Evolutionary conservation across 2,329 filamentous ascomycete genomes (phyloP).

Genomic region (Beauveria sp.): DNA sequence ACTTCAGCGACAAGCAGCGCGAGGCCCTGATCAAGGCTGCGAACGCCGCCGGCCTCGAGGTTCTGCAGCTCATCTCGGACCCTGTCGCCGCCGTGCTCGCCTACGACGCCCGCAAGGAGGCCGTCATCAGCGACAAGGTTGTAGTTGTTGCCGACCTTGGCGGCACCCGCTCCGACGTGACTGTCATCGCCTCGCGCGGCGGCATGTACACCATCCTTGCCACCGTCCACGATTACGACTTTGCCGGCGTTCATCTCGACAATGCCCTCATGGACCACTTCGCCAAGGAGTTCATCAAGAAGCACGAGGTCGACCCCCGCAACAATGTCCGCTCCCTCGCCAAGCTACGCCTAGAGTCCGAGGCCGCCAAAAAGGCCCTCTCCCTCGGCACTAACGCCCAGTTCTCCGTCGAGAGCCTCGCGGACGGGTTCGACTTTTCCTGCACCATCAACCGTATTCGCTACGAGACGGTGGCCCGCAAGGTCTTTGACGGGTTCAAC

Average conservation of each 20-base stretch:
- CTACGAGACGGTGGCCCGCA: conserved; percentile 81
- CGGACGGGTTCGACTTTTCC: conserved; percentile 83
- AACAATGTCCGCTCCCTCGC: conserved; percentile 74
- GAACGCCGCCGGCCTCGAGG: conserved; percentile 72
- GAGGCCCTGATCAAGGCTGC: conserved; percentile 71
- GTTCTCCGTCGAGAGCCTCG: conserved; percentile 87
- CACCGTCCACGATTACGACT: conserved; percentile 91
- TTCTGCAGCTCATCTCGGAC: conserved; percentile 89
- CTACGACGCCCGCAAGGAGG: conserved; percentile 79
- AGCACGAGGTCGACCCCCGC: conserved; percentile 83
- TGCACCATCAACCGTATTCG: conserved; percentile 87
- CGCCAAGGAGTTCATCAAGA: conserved; percentile 98
- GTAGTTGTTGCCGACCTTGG: conserved; percentile 89
- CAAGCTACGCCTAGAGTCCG: conserved; percentile 86
- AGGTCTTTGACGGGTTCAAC: conserved; percentile 83
- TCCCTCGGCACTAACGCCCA: conserved; percentile 81
- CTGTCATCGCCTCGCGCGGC: conserved; percentile 82
- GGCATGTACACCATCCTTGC: conserved; percentile 95
- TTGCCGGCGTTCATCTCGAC: conserved; percentile 78
- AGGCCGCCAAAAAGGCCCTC: conserved; percentile 85
- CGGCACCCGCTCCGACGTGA: conserved; percentile 84
- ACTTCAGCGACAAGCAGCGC: conserved; percentile 84
- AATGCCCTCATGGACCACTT: conserved; percentile 92
- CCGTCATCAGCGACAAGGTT: conserved; percentile 72
- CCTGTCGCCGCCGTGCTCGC: conserved; percentile 82